Evolutionary conservation across 805 yeast genomes (phyloP), one percentile per base, ranked within the genome.

Genomic region (Yarrowia sp.): DNA sequence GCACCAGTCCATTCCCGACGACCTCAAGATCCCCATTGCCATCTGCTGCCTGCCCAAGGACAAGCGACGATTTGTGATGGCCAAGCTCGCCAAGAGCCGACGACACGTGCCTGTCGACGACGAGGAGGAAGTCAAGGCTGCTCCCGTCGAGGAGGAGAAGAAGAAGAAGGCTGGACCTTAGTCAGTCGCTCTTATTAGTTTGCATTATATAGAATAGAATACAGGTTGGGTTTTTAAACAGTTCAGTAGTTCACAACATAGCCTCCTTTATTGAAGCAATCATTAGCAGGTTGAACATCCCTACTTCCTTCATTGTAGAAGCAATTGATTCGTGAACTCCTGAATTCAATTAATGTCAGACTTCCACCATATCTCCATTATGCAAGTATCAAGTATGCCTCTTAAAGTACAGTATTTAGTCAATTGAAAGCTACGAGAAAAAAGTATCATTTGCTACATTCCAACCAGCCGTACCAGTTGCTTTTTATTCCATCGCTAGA

Each of bases 161-260:
- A 17, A 36, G 42, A 52, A 52, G 58, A 42, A 50, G 30, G 58
- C 42, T 38, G 58, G 58, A 14, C 58, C 58, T 38, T 17, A 52
- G 42, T 50, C 34, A 36, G 30, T 24, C 30, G 30, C 30, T 24
- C 13, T 36, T 13, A 5, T 14, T n/a, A n/a, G n/a, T 13, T 52
- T 52, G 56, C 56, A 52, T 49, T 50, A 38, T 50, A 38, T 52
- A 52, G 58, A 52, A 52, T 49, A 49, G 58, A 52, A 52, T 50
- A 50, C 40, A 49, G 56, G 56, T 50, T 34, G 42, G 56, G 56
- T 50, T 50, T 49, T 30, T 30, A 24, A 8, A 1, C 2, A 20
- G 19, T 19, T 7, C 5, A 5, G 15, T n/a, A 7, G 44, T 24
- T 24, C 30, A 24, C 30, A 24, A 7, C 30, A 24, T 24, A 24